These are phyloP conservation scores for Kluyveromyces siamensis DNA, from an alignment of 805 yeast species.

Conservation along the genomic window DNA sequence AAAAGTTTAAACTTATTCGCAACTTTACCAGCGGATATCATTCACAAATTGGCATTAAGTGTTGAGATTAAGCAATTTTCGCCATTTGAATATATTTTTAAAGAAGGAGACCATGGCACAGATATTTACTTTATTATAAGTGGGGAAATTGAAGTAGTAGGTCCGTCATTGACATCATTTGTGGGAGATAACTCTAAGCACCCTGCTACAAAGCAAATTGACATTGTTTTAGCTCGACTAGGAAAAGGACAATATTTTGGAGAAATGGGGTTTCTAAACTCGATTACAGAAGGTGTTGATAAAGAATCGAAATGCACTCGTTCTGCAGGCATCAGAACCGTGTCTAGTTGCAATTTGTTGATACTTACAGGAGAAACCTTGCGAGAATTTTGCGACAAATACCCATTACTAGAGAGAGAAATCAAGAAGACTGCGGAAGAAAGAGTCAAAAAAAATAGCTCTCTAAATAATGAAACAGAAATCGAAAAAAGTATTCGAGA, in stretches of 20 bases:
- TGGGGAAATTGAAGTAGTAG: slow-evolving; percentile 63
- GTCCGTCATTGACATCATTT: slow-evolving; percentile 26
- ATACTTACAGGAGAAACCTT: slow-evolving; percentile 49
- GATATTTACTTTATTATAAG: slow-evolving; percentile 58
- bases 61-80: slow-evolving; percentile 47
- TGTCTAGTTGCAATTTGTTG: slow-evolving; percentile 49
- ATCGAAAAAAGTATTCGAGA: background rate
- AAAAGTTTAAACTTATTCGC: slow-evolving; percentile 51
- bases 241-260: slow-evolving; percentile 64
- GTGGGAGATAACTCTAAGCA: slow-evolving; percentile 13
- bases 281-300: slow-evolving; percentile 27
- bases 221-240: slow-evolving; percentile 40
- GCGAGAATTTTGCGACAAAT: slow-evolving; percentile 44
- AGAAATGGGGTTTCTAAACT: slow-evolving; percentile 60
- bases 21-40: slow-evolving; percentile 45
- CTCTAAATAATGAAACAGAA: slow-evolving; percentile 1
- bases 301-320: slow-evolving; percentile 24
- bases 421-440: slow-evolving; percentile 53
- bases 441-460: slow-evolving; percentile 31
- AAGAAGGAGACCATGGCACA: slow-evolving; percentile 49
- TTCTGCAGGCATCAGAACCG: slow-evolving; percentile 58
- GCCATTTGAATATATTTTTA: slow-evolving; percentile 52
- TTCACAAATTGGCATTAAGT: slow-evolving; percentile 55
- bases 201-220: slow-evolving; percentile 27
- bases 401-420: slow-evolving; percentile 50